Evolutionary conservation across 202 grass and related monocot genomes (phyloP).

Genomic region (Zizania palustris): DNA sequence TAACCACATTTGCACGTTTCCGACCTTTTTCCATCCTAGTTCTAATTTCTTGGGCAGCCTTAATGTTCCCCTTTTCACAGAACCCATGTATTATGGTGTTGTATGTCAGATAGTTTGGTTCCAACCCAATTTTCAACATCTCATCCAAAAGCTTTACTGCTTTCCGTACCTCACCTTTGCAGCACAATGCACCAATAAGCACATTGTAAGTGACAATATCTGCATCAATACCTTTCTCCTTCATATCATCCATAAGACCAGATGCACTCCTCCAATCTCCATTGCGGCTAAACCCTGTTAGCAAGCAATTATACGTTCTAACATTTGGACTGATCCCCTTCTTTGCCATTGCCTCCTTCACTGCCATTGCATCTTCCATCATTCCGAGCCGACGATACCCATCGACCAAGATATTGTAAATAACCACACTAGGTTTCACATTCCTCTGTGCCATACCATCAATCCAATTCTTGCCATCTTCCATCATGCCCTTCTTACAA

Average conservation of each 20-base stretch:
- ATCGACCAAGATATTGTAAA: slow-evolving; percentile 69
- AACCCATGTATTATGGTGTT: slow-evolving; percentile 87
- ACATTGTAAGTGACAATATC: slow-evolving; percentile 74
- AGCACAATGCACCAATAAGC: slow-evolving; percentile 63
- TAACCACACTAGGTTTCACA: slow-evolving; percentile 55
- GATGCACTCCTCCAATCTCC: slow-evolving; percentile 54
- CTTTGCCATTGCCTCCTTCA: slow-evolving; percentile 58
- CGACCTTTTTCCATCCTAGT: slow-evolving; percentile 75
- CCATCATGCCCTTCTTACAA: slow-evolving; percentile 74
- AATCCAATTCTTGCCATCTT: slow-evolving; percentile 59
- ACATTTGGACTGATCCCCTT: slow-evolving; percentile 61
- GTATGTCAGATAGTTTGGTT: slow-evolving; percentile 68
- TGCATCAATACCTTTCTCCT: slow-evolving; percentile 62
- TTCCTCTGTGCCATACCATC: slow-evolving; percentile 51
- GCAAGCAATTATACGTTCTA: slow-evolving; percentile 71
- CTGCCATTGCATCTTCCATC: slow-evolving; percentile 49
- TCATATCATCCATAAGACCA: slow-evolving; percentile 77
- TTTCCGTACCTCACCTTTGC: slow-evolving; percentile 58
- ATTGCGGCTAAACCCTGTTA: slow-evolving; percentile 55
- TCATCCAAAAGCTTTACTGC: slow-evolving; percentile 89
- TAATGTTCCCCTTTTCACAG: slow-evolving; percentile 80
- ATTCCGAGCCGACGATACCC: slow-evolving; percentile 56
- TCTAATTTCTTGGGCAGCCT: slow-evolving; percentile 66
- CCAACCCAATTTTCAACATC: slow-evolving; percentile 65
- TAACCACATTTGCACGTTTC: slow-evolving; percentile 74